Base-by-base conservation (phyloP, 768 basidiomycete species). In the Mycena latifolia region DNA sequence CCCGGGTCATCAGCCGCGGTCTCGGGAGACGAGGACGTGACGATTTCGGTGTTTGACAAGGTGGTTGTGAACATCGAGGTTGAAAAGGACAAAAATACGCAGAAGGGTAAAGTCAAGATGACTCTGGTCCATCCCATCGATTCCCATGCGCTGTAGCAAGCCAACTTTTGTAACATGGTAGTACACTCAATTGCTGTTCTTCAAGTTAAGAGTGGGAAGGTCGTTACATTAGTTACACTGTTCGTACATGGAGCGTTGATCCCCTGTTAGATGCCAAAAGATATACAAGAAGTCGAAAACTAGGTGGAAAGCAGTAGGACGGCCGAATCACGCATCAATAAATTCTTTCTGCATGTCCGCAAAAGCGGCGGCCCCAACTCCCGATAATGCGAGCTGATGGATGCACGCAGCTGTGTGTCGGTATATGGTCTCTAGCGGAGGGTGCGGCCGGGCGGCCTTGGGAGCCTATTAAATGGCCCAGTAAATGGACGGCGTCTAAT, bases 61-160 rank as follows among this genome's bases (percentile, higher is more conserved):
- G 94, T 98, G 50, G 84, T 78, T 31, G 96, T 99, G n/a, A 86
- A 88, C 69, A 92, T 99, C 45, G 88, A 90, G 64, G 94, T 99
- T 8, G 96, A 97, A 77, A 98, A 95, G 83, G 97, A 98, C 73
- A 92, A 86, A 73, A 96, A 96, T 69, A 98, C 96, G 20, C 94
- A 96, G 73, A 82, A 95, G 65, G 95, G 94, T 12, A 89, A 89
- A 67, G 95, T 97, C 9, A 94, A 91, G 79, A 94, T 94, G 93
- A 87, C 85, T 8, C 82, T 95, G 29, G 81, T 89, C 14, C 79
- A 85, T 55, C 93, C 92, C 8, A 80, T 93, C 24, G 87, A 93
- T 78, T 84, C 85, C 20, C 77, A 74, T 28, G 75, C 75, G 14
- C 62, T 85, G 70, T 86, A 76, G 31, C 11, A 74, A n/a, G n/a